phyloP scores from a whole-genome alignment of 108 stramenopile species.

The Hondaea fermentalgiana region DNA sequence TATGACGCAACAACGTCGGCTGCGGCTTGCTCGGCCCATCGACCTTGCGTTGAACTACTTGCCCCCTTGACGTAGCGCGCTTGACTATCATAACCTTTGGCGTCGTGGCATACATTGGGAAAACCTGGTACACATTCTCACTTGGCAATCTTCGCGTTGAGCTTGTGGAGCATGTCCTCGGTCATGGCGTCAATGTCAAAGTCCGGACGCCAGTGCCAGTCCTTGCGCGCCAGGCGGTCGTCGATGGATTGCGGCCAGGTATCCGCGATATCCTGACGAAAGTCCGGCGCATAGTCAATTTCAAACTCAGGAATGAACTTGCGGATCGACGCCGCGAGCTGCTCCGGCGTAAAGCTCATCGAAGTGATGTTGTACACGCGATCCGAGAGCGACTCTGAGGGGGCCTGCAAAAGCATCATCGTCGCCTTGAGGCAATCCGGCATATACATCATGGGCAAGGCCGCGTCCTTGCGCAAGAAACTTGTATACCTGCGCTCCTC shows the following conservation, averaged over 20 bases:
- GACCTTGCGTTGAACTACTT: too few species aligned
- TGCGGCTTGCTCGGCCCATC: too few species aligned
- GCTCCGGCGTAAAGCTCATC: constrained; percentile 18
- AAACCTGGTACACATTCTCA: too few species aligned
- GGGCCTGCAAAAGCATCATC: constrained; percentile 13
- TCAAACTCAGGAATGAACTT: constrained; percentile 20
- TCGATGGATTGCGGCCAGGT: constrained; percentile 32
- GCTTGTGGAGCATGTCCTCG: constrained; percentile 25
- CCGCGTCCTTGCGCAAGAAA: constrained; percentile 19
- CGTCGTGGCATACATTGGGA: too few species aligned
- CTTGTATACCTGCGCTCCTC: constrained; percentile 8
- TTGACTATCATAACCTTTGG: too few species aligned
- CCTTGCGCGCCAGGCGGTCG: constrained; percentile 10
- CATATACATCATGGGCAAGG: constrained; percentile 41
- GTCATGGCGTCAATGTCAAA: constrained; percentile 34
- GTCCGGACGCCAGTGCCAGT: constrained; percentile 30
- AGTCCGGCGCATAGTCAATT: constrained; percentile 26
- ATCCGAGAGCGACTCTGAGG: background rate
- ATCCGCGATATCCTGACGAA: constrained; percentile 30
- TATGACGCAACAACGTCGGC: too few species aligned
- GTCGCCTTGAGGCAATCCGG: constrained; percentile 29
- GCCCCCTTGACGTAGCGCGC: too few species aligned
- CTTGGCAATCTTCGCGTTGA: background rate
- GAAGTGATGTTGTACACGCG: constrained; percentile 29
- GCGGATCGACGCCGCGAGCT: constrained; percentile 23